phyloP scores from a whole-genome alignment of 306 rosid species.

The Vicia sativa region DNA sequence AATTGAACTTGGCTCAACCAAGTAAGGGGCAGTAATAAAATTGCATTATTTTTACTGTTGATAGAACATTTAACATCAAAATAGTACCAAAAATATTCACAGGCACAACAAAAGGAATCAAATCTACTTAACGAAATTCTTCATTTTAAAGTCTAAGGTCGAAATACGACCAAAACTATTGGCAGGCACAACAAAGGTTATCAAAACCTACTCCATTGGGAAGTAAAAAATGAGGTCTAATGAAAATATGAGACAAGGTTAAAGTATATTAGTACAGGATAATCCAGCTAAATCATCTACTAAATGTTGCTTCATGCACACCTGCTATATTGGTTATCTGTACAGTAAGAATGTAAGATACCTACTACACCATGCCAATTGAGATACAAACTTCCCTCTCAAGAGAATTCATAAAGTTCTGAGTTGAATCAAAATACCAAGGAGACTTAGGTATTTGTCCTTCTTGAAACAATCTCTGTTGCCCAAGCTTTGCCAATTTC shows the following conservation, averaged over 20 bases:
- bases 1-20: too few species aligned
- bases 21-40: too few species aligned
- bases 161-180: too few species aligned
- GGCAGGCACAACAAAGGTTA: too few species aligned
- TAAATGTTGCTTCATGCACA: conserved; percentile 23
- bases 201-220: too few species aligned
- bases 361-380: conserved; percentile 10
- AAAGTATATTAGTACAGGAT: conserved; percentile 8
- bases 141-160: too few species aligned
- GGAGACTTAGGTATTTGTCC: conserved; percentile 37
- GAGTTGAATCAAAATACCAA: neutral
- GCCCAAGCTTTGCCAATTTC: conserved; percentile 94
- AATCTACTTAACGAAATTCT: too few species aligned
- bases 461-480: conserved; percentile 70
- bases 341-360: conserved; percentile 1
- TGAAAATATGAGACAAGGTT: conserved; percentile 9
- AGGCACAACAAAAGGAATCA: too few species aligned
- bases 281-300: neutral
- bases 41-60: too few species aligned
- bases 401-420: neutral
- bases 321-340: conserved; percentile 11
- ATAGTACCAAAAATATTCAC: too few species aligned
- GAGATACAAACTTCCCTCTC: neutral
- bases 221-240: neutral
- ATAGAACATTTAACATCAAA: too few species aligned